phyloP scores from a whole-genome alignment of 2,329 filamentous ascomycete species.

The Microdochium trichocladiopsis region DNA sequence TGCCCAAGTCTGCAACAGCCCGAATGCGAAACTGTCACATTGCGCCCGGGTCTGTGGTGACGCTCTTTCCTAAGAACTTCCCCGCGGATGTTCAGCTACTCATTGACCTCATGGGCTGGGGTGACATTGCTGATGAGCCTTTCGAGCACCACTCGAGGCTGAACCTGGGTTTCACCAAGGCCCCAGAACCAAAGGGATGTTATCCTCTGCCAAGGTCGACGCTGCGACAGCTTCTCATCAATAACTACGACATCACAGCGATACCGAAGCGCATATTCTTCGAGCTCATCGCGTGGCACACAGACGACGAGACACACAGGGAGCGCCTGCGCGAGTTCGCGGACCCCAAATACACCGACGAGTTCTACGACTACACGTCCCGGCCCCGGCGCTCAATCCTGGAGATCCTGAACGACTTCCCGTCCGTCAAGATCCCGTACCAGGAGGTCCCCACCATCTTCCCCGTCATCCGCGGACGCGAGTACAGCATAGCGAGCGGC shows the following conservation, averaged over 20 bases:
- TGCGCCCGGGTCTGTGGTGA: constrained; percentile 72
- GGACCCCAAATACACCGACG: constrained; percentile 72
- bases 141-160: constrained; percentile 33
- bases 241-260: constrained; percentile 82
- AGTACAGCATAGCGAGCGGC: constrained; percentile 87
- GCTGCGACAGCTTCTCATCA: constrained; percentile 67
- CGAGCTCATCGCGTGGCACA: constrained; percentile 68
- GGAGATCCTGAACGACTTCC: constrained; percentile 87
- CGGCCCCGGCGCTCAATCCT: constrained; percentile 84
- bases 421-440: constrained; percentile 74
- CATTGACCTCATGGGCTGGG: constrained; percentile 75
- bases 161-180: constrained; percentile 6
- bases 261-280: constrained; percentile 89
- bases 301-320: constrained; percentile 63
- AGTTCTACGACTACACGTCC: constrained; percentile 93
- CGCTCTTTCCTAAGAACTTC: constrained; percentile 84
- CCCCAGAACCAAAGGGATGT: constrained; percentile 15
- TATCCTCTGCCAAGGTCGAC: constrained; percentile 42
- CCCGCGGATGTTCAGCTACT: constrained; percentile 71
- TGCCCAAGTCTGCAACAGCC: constrained; percentile 3
- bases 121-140: constrained; percentile 59
- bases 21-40: constrained; percentile 22
- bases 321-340: constrained; percentile 81
- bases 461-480: constrained; percentile 76
- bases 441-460: constrained; percentile 65